phyloP scores from a whole-genome alignment of 495 filamentous ascomycete genomes.

The Saxophila tyrrhenica region DNA sequence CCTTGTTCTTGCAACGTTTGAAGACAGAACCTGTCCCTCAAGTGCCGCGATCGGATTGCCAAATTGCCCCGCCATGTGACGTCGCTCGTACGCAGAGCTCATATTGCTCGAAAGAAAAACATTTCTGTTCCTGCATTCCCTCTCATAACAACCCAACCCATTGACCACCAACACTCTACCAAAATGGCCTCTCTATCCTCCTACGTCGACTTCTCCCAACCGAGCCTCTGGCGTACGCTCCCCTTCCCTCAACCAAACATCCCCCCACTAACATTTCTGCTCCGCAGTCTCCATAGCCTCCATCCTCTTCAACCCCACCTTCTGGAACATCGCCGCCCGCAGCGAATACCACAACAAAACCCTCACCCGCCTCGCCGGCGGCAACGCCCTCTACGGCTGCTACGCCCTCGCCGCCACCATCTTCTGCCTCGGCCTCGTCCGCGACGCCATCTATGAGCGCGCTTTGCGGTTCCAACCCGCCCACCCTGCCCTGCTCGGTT shows the following conservation, averaged over 20 bases:
- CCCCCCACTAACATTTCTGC: constrained; percentile 6
- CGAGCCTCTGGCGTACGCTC: constrained; percentile 47
- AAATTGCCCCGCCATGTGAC: no score
- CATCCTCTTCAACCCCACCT: constrained; percentile 67
- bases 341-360: constrained; percentile 83
- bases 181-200: not conserved
- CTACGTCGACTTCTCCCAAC: constrained; percentile 51
- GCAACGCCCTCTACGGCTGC: constrained; percentile 70
- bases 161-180: no score
- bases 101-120: no score
- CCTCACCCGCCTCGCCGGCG: constrained; percentile 75
- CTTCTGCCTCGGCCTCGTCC: constrained; percentile 80
- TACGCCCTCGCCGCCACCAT: constrained; percentile 81
- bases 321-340: constrained; percentile 48
- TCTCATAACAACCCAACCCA: no score
- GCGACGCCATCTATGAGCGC: constrained; percentile 64
- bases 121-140: no score
- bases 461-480: constrained; percentile 70
- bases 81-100: no score
- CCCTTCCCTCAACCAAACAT: constrained; percentile 12
- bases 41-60: no score
- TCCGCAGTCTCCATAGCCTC: constrained; percentile 49
- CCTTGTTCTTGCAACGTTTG: no score
- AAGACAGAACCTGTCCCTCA: no score
- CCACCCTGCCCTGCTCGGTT: constrained; percentile 47